phyloP scores from a whole-genome alignment of 495 filamentous ascomycete species.

The Xylaria cubensis region DNA sequence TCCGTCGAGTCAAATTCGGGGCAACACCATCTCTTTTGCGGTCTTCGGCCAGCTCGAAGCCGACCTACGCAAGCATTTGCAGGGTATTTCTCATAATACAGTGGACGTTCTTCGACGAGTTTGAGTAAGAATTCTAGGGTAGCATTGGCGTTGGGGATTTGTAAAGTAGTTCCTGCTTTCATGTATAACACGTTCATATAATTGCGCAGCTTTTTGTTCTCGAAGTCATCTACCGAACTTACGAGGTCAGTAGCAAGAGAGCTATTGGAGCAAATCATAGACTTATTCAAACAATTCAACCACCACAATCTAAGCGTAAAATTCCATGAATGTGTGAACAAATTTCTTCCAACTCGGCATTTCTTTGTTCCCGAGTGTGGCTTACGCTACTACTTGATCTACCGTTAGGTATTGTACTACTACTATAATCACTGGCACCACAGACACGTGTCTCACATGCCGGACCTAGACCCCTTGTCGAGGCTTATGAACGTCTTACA shows the following conservation, averaged over 20 bases:
- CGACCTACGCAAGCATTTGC: slow-evolving; percentile 27
- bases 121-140: slow-evolving; percentile 2
- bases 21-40: slow-evolving; percentile 21
- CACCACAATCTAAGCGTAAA: background rate
- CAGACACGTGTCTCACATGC: slow-evolving; percentile 23
- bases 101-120: slow-evolving; percentile 25
- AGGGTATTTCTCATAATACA: slow-evolving; percentile 24
- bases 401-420: slow-evolving; percentile 5
- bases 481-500: slow-evolving; percentile 16
- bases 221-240: slow-evolving; percentile 6
- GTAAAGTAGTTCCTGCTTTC: slow-evolving; percentile 20
- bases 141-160: slow-evolving; percentile 25
- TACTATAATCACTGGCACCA: background rate
- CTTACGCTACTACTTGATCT: slow-evolving; percentile 17
- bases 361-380: slow-evolving; percentile 6
- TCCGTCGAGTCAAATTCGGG: slow-evolving; percentile 11
- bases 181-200: slow-evolving; percentile 17
- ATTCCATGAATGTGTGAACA: slow-evolving; percentile 10
- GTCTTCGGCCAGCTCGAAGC: slow-evolving; percentile 29
- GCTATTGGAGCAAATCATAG: slow-evolving; percentile 15
- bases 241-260: background rate
- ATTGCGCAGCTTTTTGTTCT: background rate
- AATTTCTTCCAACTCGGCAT: slow-evolving; percentile 3
- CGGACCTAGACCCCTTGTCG: slow-evolving; percentile 1
- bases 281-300: slow-evolving; percentile 12